phyloP scores from a whole-genome alignment of 2,329 filamentous ascomycete species.

The Pseudogymnoascus sp. region DNA sequence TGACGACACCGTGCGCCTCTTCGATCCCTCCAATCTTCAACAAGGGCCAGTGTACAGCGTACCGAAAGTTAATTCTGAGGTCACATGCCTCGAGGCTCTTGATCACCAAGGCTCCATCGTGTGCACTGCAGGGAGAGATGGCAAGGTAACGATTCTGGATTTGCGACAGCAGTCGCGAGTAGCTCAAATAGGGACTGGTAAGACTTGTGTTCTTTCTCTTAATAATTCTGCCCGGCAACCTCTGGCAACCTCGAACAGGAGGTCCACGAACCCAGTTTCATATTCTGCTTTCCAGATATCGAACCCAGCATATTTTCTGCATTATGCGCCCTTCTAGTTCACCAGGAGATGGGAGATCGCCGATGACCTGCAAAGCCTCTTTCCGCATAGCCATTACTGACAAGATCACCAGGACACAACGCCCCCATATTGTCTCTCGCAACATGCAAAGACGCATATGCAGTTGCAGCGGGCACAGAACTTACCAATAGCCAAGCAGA shows the following conservation, averaged over 20 bases:
- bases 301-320: neutral
- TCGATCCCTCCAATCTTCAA: slow-evolving; percentile 50
- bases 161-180: slow-evolving; percentile 31
- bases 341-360: neutral
- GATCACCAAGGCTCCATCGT: slow-evolving; percentile 45
- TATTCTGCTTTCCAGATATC: neutral
- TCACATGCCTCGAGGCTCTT: slow-evolving; percentile 53
- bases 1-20: slow-evolving; percentile 58
- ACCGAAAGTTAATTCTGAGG: slow-evolving; percentile 48
- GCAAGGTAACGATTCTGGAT: slow-evolving; percentile 59
- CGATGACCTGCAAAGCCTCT: neutral
- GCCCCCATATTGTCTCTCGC: slow-evolving; percentile 57
- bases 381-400: neutral
- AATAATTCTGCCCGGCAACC: neutral
- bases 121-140: slow-evolving; percentile 64
- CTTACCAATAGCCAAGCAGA: slow-evolving; percentile 54
- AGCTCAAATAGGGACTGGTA: neutral
- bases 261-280: neutral
- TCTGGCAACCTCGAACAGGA: neutral
- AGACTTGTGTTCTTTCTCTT: neutral
- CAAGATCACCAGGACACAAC: slow-evolving; percentile 30
- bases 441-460: slow-evolving; percentile 44
- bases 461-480: slow-evolving; percentile 66
- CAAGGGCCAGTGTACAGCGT: slow-evolving; percentile 40
- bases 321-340: neutral